Evolutionary conservation across 2,329 filamentous ascomycete species (phyloP), one percentile per base, ranked within the genome.

Genomic region (Plectosphaerella cucumerina): DNA sequence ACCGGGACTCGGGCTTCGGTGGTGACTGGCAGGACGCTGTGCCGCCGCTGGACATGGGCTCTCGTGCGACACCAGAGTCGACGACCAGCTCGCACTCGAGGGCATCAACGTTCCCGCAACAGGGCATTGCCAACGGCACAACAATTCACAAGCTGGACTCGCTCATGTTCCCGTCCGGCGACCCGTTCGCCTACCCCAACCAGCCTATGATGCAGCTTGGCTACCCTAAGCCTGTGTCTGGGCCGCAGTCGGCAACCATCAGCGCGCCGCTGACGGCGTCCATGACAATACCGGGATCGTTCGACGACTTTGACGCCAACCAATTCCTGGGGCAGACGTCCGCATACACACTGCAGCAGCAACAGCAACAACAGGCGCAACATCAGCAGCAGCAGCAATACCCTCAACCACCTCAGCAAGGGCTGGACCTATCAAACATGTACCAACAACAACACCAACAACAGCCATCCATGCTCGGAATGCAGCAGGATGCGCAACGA

Each of bases 131-230:
- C 49, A 64, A 60, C 31, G 63, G 68, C 44, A 80, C 73, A 58
- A 70, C 72, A 5, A 72, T 91, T 15, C 81, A 87, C 56, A 87
- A 89, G 62, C 77, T 92, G 6, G 86, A 86, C 52, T 82, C 85
- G 4, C 82, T 92, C 70, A 91, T 93, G 86, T 93, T 93, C 61
- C 85, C 87, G 1, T 86, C 87, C 0, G 79, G 82, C 33, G 88
- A 93, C 59, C 87, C 89, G 0, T 87, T 93, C 56, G 86, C 85
- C 0, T 94, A 93, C 60, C 88, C 87, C 0, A 90, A 86, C 60
- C 87, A 90, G 57, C 84, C 87, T 0, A 82, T 87, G 72, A 84
- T 86, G 71, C 75, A 82, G 58, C 72, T 81, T 39, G 75, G 75
- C 10, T 72, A 66, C 58, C 67, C 68, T 22, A 59, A 64, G n/a